These are phyloP conservation scores for Phaeoacremonium minimum DNA, from an alignment of 2,329 filamentous ascomycete genomes.

Conservation along the genomic window DNA sequence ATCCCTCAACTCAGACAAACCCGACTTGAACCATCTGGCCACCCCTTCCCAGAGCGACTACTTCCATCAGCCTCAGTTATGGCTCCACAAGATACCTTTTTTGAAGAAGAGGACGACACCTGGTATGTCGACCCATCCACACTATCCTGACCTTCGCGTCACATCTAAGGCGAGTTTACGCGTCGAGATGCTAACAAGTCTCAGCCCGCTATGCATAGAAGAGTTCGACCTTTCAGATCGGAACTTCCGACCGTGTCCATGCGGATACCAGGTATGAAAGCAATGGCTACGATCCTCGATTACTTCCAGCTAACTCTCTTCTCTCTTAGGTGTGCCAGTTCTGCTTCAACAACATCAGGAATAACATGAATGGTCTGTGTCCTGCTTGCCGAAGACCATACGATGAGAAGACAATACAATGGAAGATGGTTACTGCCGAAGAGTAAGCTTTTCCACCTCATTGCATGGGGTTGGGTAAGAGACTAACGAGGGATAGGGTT, in stretches of 20 bases:
- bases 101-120: conserved; percentile 67
- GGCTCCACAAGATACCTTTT: conserved; percentile 66
- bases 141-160: too few species aligned
- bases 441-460: conserved; percentile 65
- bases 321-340: conserved; percentile 86
- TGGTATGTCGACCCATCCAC: conserved; percentile 46
- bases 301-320: conserved; percentile 10
- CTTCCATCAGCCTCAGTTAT: conserved; percentile 32
- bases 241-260: conserved; percentile 95
- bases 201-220: conserved; percentile 93
- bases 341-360: conserved; percentile 99
- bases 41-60: not conserved
- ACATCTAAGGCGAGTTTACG: too few species aligned
- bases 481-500: conserved; percentile 44
- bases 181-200: conserved; percentile 18
- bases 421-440: conserved; percentile 90
- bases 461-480: not conserved
- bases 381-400: conserved; percentile 96
- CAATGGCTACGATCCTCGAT: conserved; percentile 1
- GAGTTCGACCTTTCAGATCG: conserved; percentile 97
- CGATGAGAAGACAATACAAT: conserved; percentile 95
- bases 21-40: conserved; percentile 4
- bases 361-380: conserved; percentile 94
- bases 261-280: conserved; percentile 83
- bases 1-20: conserved; percentile 2